A percentile compares a stretch with the other conserved stretches of the same genome.
phyloP scores from a whole-genome alignment of 257 asterid species.

The Parsonsia alboflavescens region DNA sequence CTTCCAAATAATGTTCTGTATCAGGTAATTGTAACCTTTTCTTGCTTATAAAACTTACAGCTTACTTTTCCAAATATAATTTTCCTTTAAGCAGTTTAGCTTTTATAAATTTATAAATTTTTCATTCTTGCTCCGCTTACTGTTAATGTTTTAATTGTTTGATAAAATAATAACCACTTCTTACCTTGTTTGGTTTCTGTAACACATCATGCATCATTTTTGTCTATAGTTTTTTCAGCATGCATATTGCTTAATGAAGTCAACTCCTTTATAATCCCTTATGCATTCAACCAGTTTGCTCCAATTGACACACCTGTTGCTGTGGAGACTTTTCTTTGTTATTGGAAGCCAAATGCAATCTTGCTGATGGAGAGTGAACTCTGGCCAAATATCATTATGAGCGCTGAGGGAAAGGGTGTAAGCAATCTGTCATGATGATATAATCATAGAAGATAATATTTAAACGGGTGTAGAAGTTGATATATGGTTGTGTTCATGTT shows the following conservation, averaged over 20 bases:
- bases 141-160: background rate
- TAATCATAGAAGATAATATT: background rate
- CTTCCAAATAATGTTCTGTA: conserved; percentile 46
- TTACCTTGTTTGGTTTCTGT: background rate
- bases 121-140: background rate
- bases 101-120: too few species aligned
- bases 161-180: background rate
- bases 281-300: conserved; percentile 60
- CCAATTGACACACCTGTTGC: conserved; percentile 81
- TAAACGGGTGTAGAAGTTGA: background rate
- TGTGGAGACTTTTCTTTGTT: conserved; percentile 66
- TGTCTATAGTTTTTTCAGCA: background rate
- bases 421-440: conserved; percentile 25
- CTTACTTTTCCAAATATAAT: background rate
- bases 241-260: background rate
- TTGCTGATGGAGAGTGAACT: conserved; percentile 84
- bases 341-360: conserved; percentile 83
- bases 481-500: background rate
- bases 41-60: background rate
- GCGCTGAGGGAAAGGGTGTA: conserved; percentile 66
- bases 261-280: background rate
- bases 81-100: background rate
- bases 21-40: conserved; percentile 46
- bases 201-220: background rate
- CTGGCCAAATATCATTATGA: conserved; percentile 89